Evolutionary conservation across 345 rosid species (phyloP).

Genomic region (Mallotus nudiflorus): DNA sequence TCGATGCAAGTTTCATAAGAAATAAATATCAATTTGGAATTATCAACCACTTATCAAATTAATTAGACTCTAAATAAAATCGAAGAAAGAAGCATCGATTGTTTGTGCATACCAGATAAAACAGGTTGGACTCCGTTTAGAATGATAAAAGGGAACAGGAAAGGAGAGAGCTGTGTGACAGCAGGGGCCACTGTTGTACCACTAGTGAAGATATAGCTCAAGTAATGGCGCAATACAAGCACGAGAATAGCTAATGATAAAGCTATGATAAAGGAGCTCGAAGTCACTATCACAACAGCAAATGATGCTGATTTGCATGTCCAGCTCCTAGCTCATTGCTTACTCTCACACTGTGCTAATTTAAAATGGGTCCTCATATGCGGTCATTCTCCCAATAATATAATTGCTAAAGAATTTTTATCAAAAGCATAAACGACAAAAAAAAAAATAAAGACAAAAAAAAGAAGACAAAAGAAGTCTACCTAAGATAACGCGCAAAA

Average conservation of each 20-base stretch:
- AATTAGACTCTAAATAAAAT: too few species aligned
- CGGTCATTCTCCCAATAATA: not conserved
- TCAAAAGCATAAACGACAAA: too few species aligned
- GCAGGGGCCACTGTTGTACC: slow-evolving; percentile 40
- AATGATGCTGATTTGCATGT: slow-evolving; percentile 42
- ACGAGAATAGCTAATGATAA: slow-evolving; percentile 26
- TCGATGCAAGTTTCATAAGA: too few species aligned
- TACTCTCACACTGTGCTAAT: slow-evolving; percentile 47
- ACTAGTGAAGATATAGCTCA: slow-evolving; percentile 45
- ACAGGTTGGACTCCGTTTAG: slow-evolving; percentile 49
- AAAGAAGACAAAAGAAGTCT: too few species aligned
- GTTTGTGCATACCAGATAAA: slow-evolving; percentile 46
- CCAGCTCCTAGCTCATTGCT: slow-evolving; percentile 50
- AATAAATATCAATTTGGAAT: too few species aligned
- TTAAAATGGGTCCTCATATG: too few species aligned
- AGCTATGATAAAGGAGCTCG: slow-evolving; percentile 31
- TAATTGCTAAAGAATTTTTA: too few species aligned
- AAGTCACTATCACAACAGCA: slow-evolving; percentile 33
- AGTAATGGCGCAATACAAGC: slow-evolving; percentile 34
- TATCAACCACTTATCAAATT: too few species aligned
- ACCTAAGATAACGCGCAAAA: too few species aligned
- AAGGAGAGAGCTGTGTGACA: slow-evolving; percentile 42
- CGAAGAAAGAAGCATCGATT: too few species aligned
- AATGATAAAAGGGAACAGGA: slow-evolving; percentile 32
- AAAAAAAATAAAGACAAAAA: too few species aligned